A percentile compares a stretch with the other conserved stretches of the same genome.
Conservation (phyloP, 116 monocot genomes). For the Phalaenopsis hybrid region DNA sequence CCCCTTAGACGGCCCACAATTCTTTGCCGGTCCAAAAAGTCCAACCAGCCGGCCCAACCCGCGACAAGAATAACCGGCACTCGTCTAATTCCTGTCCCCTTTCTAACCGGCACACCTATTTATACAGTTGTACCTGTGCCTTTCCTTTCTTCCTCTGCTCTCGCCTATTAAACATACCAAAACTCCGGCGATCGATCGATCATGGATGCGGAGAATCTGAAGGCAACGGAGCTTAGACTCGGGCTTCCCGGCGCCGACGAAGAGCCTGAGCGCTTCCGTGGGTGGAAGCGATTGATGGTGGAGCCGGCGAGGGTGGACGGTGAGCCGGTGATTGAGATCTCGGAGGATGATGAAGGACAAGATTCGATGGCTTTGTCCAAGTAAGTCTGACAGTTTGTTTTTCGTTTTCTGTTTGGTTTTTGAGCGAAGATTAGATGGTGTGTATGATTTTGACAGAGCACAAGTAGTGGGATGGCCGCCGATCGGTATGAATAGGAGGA, state of each 20-base stretch:
- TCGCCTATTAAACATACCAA: neutral
- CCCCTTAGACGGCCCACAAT: neutral
- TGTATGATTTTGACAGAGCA: conserved; percentile 1
- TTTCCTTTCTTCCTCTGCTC: neutral
- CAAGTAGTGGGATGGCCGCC: conserved; percentile 28
- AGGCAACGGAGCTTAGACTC: conserved; percentile 12
- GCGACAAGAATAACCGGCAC: neutral
- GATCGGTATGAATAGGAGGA: conserved; percentile 13
- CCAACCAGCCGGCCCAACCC: neutral
- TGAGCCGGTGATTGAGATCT: neutral
- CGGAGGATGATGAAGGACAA: neutral
- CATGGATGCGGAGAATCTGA: neutral
- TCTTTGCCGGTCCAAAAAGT: conserved; percentile 1
- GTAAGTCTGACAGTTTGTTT: neutral
- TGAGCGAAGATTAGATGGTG: no score
- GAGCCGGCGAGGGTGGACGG: neutral
- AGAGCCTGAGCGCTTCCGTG: neutral
- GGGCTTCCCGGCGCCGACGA: conserved; percentile 15
- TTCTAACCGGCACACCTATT: neutral
- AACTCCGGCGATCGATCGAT: neutral
- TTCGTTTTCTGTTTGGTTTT: neutral
- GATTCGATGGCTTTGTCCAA: neutral
- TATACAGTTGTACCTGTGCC: neutral
- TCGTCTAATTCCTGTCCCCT: neutral
- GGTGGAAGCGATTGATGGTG: conserved; percentile 7